Conservation (phyloP, 73 alveolate genomes). For the Symbiodinium natans region DNA sequence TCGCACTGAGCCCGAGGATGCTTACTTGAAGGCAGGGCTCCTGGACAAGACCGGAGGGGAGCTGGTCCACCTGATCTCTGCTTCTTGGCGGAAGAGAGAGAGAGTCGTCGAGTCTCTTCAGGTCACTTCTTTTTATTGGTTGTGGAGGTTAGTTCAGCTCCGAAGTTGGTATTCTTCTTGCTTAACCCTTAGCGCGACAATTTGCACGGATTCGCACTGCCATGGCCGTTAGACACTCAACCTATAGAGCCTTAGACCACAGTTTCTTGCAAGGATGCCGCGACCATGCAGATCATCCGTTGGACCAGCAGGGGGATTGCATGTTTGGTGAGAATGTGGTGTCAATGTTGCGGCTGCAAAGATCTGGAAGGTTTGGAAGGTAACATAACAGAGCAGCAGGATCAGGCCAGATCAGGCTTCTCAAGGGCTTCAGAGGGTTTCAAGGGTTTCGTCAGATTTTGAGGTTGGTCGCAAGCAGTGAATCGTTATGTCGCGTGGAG, state of each 20-base stretch:
- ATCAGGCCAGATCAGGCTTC: not conserved
- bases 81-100: not conserved
- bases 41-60: slow-evolving; percentile 92
- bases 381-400: no score
- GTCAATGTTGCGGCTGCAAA: no score
- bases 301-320: slow-evolving; percentile 10
- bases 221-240: no score
- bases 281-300: slow-evolving; percentile 94
- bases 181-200: no score
- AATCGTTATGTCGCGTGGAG: no score
- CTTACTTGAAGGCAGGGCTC: slow-evolving; percentile 74
- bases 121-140: not conserved
- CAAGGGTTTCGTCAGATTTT: not conserved
- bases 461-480: no score
- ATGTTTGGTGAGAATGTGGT: not conserved
- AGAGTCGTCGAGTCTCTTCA: not conserved
- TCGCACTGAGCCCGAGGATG: no score
- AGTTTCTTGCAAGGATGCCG: slow-evolving; percentile 93
- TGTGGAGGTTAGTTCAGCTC: not conserved
- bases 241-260: no score
- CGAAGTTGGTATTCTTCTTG: no score
- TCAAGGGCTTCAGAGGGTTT: not conserved
- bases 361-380: no score
- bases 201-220: no score
- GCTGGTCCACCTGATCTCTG: slow-evolving; percentile 77